Base-by-base conservation (phyloP, 2,329 filamentous ascomycete species). In the Stromatinia cepivora region DNA sequence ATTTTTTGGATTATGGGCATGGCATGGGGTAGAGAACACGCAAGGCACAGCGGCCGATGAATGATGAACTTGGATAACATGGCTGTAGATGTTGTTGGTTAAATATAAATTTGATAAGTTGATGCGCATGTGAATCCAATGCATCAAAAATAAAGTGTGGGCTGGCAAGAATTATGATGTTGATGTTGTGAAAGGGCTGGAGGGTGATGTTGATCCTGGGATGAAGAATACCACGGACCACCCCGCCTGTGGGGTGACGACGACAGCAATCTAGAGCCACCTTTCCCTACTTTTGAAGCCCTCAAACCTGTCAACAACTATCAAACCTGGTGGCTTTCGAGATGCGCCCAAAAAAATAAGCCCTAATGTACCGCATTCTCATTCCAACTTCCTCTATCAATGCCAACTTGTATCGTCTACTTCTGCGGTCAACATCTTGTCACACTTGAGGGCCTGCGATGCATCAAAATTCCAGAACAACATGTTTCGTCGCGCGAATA, bases 1-100 rank as follows among this genome's bases (percentile, higher is more conserved):
- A 68, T 68, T 68, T 68, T 63, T 28, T 31, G 34, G 45, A 13
- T n/a, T n/a, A 58, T 31, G 52, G 34, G 65, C 31, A 36, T 22
- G 42, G 25, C n/a, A 62, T 48, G 54, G 28, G 45, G 54, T 36
- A 61, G 52, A 22, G 54, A 59, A 67, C 65, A 57, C 53, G 64
- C 64, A 67, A 66, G 31, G 53, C 53, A 58, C 50, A 34, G 58
- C 63, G 63, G 50, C 62, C 31, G 36, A 22, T 39, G n/a, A 13
- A 61, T 62, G 42, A 48, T 48, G 28, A 7, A 50, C 45, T 50
- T 50, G 31, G 28, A 50, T 45, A 6, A 28, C 15, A 20, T 1
- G 20, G 5, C 34, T 34, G 31, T 8, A 15, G 1, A 11, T 39
- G 4, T 57, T 57, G 4, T 57, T 36, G n/a, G 22, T 34, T 13